phyloP scores from a whole-genome alignment of 1,139 yeast genomes.

The Taphrina betulina region DNA sequence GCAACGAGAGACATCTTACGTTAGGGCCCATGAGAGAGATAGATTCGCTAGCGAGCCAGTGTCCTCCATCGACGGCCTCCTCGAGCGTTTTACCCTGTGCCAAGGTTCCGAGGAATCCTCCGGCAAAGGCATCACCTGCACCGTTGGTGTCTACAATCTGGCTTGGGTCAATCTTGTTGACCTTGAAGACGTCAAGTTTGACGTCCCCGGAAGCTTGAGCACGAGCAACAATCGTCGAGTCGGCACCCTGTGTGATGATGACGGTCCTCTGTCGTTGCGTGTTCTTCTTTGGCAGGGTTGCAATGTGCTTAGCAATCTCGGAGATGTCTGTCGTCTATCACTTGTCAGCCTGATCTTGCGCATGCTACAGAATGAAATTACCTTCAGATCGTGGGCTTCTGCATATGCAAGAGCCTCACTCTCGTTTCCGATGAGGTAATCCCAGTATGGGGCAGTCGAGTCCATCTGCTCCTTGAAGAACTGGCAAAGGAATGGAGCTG shows the following conservation, averaged over 20 bases:
- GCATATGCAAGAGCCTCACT: constrained; percentile 95
- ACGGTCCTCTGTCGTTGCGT: constrained; percentile 66
- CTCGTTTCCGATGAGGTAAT: constrained; percentile 90
- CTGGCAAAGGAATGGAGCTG: constrained; percentile 96
- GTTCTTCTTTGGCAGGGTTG: constrained; percentile 75
- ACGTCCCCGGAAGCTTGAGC: constrained; percentile 45
- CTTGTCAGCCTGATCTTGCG: constrained; percentile 36
- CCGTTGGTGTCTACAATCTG: constrained; percentile 92
- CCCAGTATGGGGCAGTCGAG: constrained; percentile 78
- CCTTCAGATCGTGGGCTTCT: constrained; percentile 60
- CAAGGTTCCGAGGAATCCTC: constrained; percentile 90
- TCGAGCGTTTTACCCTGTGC: constrained; percentile 66
- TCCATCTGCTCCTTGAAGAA: constrained; percentile 92
- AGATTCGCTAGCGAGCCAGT: constrained; percentile 92
- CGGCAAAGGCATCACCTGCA: constrained; percentile 99
- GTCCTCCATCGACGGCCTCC: constrained; percentile 77
- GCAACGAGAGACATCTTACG: constrained; percentile 2
- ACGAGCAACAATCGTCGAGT: constrained; percentile 65
- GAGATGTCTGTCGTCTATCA: constrained; percentile 61
- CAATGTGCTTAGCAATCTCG: constrained; percentile 78
- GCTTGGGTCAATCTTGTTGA: constrained; percentile 63
- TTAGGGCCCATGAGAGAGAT: constrained; percentile 88
- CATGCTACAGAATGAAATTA: not conserved
- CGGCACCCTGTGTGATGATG: constrained; percentile 87
- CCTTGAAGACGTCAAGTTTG: constrained; percentile 58